Conservation (phyloP, 2,329 filamentous ascomycete species). For the Emericellopsis cladophorae region DNA sequence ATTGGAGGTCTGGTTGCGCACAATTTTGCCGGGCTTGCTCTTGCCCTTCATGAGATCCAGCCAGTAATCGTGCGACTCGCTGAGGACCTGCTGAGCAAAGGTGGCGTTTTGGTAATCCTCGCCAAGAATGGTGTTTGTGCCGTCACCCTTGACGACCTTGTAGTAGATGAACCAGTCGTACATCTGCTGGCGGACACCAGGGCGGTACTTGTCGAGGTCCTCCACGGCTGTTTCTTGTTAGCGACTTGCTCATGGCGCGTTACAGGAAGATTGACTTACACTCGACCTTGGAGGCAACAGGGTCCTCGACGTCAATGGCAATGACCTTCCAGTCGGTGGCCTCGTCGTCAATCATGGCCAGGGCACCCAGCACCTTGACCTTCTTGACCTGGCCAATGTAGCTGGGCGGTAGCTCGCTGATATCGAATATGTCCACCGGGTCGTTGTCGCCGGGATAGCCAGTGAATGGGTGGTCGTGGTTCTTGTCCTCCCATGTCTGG, state of each 20-base stretch:
- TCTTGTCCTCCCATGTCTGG: constrained; percentile 30
- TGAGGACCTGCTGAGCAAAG: constrained; percentile 16
- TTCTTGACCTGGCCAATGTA: constrained; percentile 25
- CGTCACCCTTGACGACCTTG: constrained; percentile 23
- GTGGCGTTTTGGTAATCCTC: constrained; percentile 20
- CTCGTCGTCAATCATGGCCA: constrained; percentile 23
- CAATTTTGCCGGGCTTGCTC: constrained; percentile 22
- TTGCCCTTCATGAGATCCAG: constrained; percentile 22
- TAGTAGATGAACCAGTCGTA: constrained; percentile 28
- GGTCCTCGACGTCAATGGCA: constrained; percentile 22
- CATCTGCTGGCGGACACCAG: constrained; percentile 18
- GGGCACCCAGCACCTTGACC: constrained; percentile 26
- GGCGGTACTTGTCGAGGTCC: constrained; percentile 24
- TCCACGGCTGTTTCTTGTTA: constrained; percentile 14
- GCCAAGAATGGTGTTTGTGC: constrained; percentile 21
- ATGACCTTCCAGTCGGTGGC: constrained; percentile 28
- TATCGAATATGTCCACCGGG: constrained; percentile 26
- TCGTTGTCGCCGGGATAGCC: constrained; percentile 25
- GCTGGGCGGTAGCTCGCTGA: constrained; percentile 17
- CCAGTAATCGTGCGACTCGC: constrained; percentile 25
- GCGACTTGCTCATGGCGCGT: background rate
- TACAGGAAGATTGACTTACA: constrained; percentile 10
- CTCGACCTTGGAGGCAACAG: constrained; percentile 18
- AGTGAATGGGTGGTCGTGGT: constrained; percentile 23
- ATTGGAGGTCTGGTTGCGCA: constrained; percentile 22